Evolutionary conservation across 2,329 filamentous ascomycete species (phyloP).

Genomic region (Epichloe brachyelytri): DNA sequence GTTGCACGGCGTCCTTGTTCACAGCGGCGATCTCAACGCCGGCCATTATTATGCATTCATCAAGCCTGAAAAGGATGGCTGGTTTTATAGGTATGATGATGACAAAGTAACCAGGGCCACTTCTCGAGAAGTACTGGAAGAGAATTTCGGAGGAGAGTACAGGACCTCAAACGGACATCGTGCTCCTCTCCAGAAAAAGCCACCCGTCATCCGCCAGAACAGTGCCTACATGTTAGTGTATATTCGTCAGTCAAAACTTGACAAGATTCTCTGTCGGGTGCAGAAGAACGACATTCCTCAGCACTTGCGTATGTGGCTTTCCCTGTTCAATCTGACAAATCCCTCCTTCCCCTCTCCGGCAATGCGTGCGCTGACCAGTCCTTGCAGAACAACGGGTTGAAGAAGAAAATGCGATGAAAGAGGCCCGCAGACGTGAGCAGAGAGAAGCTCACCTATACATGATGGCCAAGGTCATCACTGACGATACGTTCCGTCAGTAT

Average conservation of each 20-base stretch:
- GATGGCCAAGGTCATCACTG: slow-evolving; percentile 66
- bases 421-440: slow-evolving; percentile 71
- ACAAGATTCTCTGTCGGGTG: slow-evolving; percentile 67
- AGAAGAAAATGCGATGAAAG: slow-evolving; percentile 65
- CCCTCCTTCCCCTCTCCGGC: not conserved
- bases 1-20: slow-evolving; percentile 87
- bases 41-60: slow-evolving; percentile 98
- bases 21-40: slow-evolving; percentile 92
- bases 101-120: slow-evolving; percentile 94
- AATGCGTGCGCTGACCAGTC: slow-evolving; percentile 8
- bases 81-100: slow-evolving; percentile 96
- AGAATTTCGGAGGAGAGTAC: slow-evolving; percentile 92
- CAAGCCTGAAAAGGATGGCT: slow-evolving; percentile 82
- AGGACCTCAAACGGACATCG: slow-evolving; percentile 35
- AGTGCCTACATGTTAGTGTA: slow-evolving; percentile 99
- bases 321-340: not conserved
- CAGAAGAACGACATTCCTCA: slow-evolving; percentile 65
- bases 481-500: slow-evolving; percentile 68
- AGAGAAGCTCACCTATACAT: slow-evolving; percentile 94
- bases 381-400: slow-evolving; percentile 54
- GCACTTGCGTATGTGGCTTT: slow-evolving; percentile 54
- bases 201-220: slow-evolving; percentile 50
- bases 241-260: slow-evolving; percentile 74
- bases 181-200: slow-evolving; percentile 39
- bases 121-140: slow-evolving; percentile 80